Conservation (phyloP, 2,329 filamentous ascomycete species). For the Microdochium bolleyi region DNA sequence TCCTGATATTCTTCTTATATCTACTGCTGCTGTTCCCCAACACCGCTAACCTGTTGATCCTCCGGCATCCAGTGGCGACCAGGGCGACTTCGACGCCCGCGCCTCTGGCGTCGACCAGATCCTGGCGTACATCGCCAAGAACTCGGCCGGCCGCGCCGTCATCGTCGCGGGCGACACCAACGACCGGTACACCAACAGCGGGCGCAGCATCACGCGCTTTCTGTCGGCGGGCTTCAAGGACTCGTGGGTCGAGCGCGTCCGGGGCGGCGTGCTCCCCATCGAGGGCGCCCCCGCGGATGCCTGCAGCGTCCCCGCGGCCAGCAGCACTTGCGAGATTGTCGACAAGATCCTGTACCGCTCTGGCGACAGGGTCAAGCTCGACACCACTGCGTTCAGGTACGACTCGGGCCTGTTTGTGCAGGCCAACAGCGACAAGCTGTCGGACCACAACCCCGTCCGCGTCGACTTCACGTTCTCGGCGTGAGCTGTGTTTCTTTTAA, state of each 20-base stretch:
- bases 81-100: constrained; percentile 31
- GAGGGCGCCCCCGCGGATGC: constrained; percentile 13
- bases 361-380: constrained; percentile 19
- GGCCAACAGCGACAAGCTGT: constrained; percentile 29
- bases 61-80: constrained; percentile 14
- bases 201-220: constrained; percentile 32
- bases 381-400: constrained; percentile 29
- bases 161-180: constrained; percentile 43
- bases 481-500: not conserved
- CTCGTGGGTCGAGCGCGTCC: constrained; percentile 31
- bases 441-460: constrained; percentile 39
- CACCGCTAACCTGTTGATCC: not conserved
- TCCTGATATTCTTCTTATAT: not conserved
- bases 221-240: constrained; percentile 26
- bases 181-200: constrained; percentile 34
- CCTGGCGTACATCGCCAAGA: constrained; percentile 31
- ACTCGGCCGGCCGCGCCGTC: constrained; percentile 36
- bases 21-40: not conserved
- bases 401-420: constrained; percentile 33
- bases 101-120: constrained; percentile 36
- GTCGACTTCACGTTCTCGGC: constrained; percentile 18
- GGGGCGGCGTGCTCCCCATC: constrained; percentile 20
- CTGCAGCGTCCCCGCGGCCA: constrained; percentile 33
- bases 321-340: constrained; percentile 36
- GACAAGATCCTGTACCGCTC: constrained; percentile 39